Percentiles rank a stretch among this genome's conserved stretches.
Evolutionary conservation across 148 eudicot species (phyloP).

Genomic region (Camellia japonica): DNA sequence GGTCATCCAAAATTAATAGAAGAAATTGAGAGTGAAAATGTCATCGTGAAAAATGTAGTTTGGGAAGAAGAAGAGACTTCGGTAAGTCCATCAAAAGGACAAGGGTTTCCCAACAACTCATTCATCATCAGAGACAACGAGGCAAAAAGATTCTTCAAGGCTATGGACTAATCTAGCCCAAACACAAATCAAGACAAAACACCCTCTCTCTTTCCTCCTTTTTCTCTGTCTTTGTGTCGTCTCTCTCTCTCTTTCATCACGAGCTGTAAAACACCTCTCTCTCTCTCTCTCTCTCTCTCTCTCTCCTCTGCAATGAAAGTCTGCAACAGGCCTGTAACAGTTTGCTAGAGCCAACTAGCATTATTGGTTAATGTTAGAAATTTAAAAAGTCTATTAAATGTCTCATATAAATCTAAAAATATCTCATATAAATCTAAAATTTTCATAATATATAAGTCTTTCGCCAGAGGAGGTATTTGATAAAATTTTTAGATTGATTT

Average conservation of each 20-base stretch:
- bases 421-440: too few relatives aligned
- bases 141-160: conserved; percentile 14
- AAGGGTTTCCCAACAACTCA: conserved; percentile 16
- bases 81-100: conserved; percentile 19
- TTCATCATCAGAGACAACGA: conserved; percentile 14
- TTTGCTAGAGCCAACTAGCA: neutral
- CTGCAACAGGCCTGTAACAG: neutral
- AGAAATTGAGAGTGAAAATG: neutral
- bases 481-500: too few relatives aligned
- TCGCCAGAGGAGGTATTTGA: too few relatives aligned
- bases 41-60: neutral
- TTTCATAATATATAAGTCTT: too few relatives aligned
- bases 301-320: neutral
- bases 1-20: neutral
- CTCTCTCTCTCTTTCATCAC: conserved; percentile 36
- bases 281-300: too few relatives aligned
- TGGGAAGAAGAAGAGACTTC: conserved; percentile 10
- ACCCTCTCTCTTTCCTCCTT: conserved; percentile 13
- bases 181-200: conserved; percentile 31
- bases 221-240: conserved; percentile 3
- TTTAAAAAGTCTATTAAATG: too few relatives aligned
- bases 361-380: too few relatives aligned
- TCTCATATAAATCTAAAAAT: too few relatives aligned
- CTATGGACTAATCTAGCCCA: conserved; percentile 18
- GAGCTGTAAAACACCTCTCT: conserved; percentile 27